phyloP scores from a whole-genome alignment of 202 grass and related monocot species.

The Brachypodium distachyon region DNA sequence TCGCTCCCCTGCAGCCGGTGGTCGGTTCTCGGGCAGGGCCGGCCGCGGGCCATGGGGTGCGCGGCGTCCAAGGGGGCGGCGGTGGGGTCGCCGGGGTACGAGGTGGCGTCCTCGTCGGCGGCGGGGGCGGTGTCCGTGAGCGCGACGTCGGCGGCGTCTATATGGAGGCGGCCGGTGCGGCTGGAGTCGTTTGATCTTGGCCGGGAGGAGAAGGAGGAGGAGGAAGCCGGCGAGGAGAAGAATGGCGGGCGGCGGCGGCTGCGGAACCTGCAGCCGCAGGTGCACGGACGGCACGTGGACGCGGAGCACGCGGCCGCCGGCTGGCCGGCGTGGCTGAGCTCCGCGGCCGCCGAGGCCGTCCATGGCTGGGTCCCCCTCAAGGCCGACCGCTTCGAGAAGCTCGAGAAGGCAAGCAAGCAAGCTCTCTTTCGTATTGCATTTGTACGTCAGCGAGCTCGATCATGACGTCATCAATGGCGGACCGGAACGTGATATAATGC shows the following conservation, averaged over 20 bases:
- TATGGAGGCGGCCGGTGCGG: constrained; percentile 33
- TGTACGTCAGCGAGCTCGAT: not conserved
- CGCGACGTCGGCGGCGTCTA: constrained; percentile 14
- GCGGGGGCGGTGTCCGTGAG: constrained; percentile 27
- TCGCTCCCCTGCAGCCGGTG: not conserved
- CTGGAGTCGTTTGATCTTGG: constrained; percentile 16
- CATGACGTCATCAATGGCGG: not conserved
- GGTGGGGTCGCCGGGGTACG: constrained; percentile 45
- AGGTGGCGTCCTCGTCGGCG: constrained; percentile 26
- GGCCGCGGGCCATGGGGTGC: constrained; percentile 77
- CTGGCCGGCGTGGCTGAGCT: constrained; percentile 78
- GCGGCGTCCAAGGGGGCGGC: constrained; percentile 46
- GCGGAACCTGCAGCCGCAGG: constrained; percentile 50
- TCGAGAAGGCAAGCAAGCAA: constrained; percentile 52
- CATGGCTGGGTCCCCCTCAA: constrained; percentile 82
- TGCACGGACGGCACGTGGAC: too few relatives aligned
- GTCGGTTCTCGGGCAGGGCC: too few relatives aligned
- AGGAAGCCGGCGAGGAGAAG: not conserved
- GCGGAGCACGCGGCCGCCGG: constrained; percentile 75
- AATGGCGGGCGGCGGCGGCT: constrained; percentile 16
- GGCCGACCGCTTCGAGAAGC: constrained; percentile 74
- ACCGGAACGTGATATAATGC: too few relatives aligned
- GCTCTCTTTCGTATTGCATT: not conserved
- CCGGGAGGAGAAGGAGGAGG: constrained; percentile 15
- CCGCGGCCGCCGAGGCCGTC: constrained; percentile 80